Percentiles rank a stretch among this genome's conserved stretches.
Conservation (phyloP, 1,139 yeast genomes). For the Eremothecium sinecaudum region DNA sequence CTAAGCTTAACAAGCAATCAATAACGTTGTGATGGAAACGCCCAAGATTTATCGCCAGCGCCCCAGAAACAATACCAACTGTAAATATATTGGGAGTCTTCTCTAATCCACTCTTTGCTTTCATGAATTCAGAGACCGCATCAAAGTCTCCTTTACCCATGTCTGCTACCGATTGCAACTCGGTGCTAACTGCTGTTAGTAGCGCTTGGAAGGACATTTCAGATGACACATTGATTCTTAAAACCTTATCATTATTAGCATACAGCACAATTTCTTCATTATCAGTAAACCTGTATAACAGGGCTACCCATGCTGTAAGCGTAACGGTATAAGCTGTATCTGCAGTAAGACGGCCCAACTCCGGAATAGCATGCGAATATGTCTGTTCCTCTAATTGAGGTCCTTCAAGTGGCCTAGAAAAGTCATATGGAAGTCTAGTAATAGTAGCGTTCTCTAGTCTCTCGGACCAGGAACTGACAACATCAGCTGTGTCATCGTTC, state of each 20-base stretch:
- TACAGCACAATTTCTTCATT: constrained; percentile 90
- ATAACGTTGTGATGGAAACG: constrained; percentile 23
- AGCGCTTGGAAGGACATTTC: constrained; percentile 46
- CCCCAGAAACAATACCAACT: constrained; percentile 19
- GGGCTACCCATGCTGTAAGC: constrained; percentile 60
- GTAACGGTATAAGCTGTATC: constrained; percentile 47
- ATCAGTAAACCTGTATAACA: constrained; percentile 76
- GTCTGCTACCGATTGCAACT: constrained; percentile 15
- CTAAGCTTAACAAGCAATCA: constrained; percentile 23
- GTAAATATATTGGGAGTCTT: constrained; percentile 53
- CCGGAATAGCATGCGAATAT: too few relatives aligned
- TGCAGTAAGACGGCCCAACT: too few relatives aligned
- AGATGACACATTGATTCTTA: constrained; percentile 52
- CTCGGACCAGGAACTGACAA: constrained; percentile 60
- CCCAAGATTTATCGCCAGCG: constrained; percentile 14
- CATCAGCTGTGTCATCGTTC: not conserved
- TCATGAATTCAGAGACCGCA: constrained; percentile 47
- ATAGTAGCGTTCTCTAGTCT: constrained; percentile 73
- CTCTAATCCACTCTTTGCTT: constrained; percentile 42
- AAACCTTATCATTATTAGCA: constrained; percentile 45
- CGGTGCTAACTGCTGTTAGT: constrained; percentile 14
- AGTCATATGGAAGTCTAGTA: constrained; percentile 83
- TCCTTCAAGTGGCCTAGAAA: constrained; percentile 66
- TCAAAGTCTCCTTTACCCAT: constrained; percentile 38
- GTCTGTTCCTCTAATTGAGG: constrained; percentile 58